Evolutionary conservation across 1,284 basidiomycete genomes (phyloP), one percentile per base, ranked within the genome.

Genomic region (Heterobasidion irregulare): DNA sequence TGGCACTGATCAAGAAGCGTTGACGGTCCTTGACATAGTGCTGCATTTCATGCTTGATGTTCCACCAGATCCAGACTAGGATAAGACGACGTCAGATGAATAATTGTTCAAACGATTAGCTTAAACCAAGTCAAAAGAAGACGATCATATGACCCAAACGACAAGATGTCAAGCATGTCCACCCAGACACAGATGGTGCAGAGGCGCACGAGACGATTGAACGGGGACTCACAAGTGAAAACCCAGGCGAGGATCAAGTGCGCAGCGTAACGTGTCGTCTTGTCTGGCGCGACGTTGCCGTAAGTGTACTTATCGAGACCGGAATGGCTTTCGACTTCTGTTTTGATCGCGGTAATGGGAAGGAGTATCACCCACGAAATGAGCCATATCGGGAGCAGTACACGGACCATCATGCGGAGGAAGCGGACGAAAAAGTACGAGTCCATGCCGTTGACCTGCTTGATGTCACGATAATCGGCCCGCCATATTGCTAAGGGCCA

Each of bases 371-470:
- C 66, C 88, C 89, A 92, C 3, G 85, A 83, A 51, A 91, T 58
- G 56, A 89, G 56, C 89, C 85, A 89, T 66, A 96, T 88, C 18
- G 94, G 93, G 1, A 91, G 65, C 63, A 97, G 79, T 54, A 95
- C 75, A 63, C 85, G 81, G 53, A 89, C 68, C 80, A 92, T 86
- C 75, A 90, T 83, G 56, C 86, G 84, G 45, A 95, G 77, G 69
- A 90, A 98, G 55, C 92, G 86, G 50, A 97, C 83, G 64, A 92
- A 98, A 67, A 97, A 87, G 75, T 96, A 99, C 35, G 94, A 91
- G 66, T 99, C 96, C 57, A 92, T 79, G 38, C 96, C 95, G 61
- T 97, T 96, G 57, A 84, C 75, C n/a, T 72, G 67, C 57, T 77
- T 77, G 52, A 90, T 85, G 6, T 79, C 77, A 16, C 75, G 69